Conservation (phyloP, 495 filamentous ascomycete species). For the Hypoxylon rickii region DNA sequence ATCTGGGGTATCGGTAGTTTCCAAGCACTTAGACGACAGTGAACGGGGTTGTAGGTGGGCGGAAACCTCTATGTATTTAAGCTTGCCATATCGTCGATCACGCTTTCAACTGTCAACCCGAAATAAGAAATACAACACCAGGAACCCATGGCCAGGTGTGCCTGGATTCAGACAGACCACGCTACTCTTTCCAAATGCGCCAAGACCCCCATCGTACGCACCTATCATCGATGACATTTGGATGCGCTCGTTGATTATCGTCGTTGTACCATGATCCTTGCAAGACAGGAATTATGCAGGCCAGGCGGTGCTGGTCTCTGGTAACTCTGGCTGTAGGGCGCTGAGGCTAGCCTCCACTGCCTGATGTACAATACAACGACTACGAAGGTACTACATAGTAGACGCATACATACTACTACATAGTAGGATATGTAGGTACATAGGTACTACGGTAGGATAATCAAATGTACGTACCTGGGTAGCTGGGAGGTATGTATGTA, state of each 20-base stretch:
- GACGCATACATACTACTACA: neutral
- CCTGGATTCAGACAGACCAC: constrained; percentile 33
- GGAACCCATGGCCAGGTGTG: constrained; percentile 33
- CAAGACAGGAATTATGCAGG: constrained; percentile 28
- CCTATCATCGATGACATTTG: constrained; percentile 30
- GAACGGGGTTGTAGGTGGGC: constrained; percentile 20
- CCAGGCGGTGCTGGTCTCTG: too few species aligned
- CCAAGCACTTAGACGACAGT: constrained; percentile 1
- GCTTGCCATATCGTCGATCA: constrained; percentile 31
- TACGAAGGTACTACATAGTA: too few species aligned
- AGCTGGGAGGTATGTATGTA: too few species aligned
- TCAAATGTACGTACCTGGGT: too few species aligned
- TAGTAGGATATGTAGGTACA: neutral
- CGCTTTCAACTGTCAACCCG: constrained; percentile 22
- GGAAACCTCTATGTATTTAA: constrained; percentile 33
- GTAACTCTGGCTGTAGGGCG: too few species aligned
- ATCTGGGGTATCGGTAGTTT: constrained; percentile 5
- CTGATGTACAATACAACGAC: too few species aligned
- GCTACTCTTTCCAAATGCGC: constrained; percentile 23
- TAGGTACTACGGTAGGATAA: constrained; percentile 6
- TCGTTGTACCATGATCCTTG: constrained; percentile 36
- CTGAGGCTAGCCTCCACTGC: too few species aligned
- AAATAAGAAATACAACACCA: constrained; percentile 28
- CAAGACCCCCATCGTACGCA: constrained; percentile 21
- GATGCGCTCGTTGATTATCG: constrained; percentile 30